Conservation (phyloP, 192 early-diverging fungal species). For the Podila verticillata region DNA sequence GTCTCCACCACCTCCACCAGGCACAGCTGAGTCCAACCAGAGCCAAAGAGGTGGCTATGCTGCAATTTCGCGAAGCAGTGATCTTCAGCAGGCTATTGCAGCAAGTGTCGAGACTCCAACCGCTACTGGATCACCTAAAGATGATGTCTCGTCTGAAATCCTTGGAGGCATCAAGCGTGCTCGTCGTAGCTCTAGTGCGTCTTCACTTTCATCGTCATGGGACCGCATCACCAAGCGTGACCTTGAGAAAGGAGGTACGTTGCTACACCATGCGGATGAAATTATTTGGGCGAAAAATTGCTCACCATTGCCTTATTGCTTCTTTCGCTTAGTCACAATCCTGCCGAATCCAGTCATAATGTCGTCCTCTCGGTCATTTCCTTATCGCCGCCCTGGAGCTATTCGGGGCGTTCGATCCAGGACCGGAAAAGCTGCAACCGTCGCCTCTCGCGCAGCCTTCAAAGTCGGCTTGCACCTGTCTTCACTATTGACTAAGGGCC, state of each 20-base stretch:
- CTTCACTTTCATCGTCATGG: conserved; percentile 43
- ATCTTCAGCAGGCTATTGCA: no score
- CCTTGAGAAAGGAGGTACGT: conserved; percentile 33
- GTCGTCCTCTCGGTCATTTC: conserved; percentile 13
- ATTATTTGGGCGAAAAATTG: background rate
- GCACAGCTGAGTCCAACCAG: background rate
- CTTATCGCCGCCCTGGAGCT: conserved; percentile 13
- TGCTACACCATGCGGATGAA: background rate
- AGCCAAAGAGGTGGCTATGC: background rate
- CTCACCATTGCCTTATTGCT: background rate
- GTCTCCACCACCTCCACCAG: background rate
- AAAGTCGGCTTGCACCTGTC: conserved; percentile 21
- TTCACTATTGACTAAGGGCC: conserved; percentile 6
- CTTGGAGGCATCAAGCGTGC: background rate
- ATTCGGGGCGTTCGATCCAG: conserved; percentile 6
- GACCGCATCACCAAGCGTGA: conserved; percentile 32
- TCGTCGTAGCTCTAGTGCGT: conserved; percentile 7
- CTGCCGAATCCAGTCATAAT: conserved; percentile 12
- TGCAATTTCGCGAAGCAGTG: no score
- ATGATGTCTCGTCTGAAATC: background rate
- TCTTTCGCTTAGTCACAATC: conserved; percentile 16
- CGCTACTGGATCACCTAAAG: background rate
- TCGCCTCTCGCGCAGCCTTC: conserved; percentile 11
- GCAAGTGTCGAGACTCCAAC: background rate
- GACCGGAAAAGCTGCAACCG: conserved; percentile 7